Evolutionary conservation across 2,329 filamentous ascomycete species (phyloP).

Genomic region (Leptographium procerum): DNA sequence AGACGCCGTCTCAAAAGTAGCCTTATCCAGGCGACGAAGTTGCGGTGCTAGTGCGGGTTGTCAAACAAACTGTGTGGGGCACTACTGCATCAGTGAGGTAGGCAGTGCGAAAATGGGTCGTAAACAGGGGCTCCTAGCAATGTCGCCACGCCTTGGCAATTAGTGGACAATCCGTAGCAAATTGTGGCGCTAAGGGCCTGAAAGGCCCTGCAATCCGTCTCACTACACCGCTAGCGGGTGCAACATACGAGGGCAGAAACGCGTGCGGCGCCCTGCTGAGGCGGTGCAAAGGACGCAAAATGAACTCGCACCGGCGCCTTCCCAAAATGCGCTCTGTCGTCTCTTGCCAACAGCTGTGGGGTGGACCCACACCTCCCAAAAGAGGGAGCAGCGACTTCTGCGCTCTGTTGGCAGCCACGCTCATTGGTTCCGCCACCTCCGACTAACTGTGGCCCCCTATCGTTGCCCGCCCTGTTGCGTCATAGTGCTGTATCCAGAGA

Average conservation of each 20-base stretch:
- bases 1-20: not conserved
- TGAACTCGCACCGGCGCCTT: not conserved
- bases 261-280: not conserved
- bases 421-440: not conserved
- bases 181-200: not conserved
- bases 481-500: not conserved
- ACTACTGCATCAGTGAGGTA: too few species aligned
- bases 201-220: not conserved
- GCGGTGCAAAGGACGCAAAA: not conserved
- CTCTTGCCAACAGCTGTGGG: not conserved
- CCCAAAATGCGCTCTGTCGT: not conserved
- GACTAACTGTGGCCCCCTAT: not conserved
- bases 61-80: not conserved
- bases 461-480: not conserved
- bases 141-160: not conserved
- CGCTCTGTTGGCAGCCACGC: not conserved
- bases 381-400: not conserved
- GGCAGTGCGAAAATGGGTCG: not conserved
- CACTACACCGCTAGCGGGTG: conserved; percentile 1
- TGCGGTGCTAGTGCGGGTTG: not conserved
- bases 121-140: not conserved
- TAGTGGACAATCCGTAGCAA: not conserved
- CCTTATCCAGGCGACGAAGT: not conserved
- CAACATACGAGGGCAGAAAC: not conserved
- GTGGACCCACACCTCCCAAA: not conserved